A percentile compares a stretch with the other conserved stretches of the same genome.
Evolutionary conservation across 257 asterid genomes (phyloP).

Genomic region (Echites panduratus): DNA sequence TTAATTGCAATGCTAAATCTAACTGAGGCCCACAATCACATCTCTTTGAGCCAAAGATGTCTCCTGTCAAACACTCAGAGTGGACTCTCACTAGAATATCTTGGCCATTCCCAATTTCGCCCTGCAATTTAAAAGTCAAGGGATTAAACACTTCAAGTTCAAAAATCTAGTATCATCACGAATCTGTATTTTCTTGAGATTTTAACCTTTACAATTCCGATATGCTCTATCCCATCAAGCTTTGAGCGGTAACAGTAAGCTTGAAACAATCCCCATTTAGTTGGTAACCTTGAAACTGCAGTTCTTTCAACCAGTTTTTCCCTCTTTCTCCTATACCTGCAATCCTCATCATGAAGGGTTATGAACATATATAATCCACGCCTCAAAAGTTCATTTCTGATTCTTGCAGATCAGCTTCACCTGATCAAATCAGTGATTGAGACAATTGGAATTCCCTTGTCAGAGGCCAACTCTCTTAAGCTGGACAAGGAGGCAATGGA

Average conservation of each 20-base stretch:
- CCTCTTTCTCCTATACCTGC: constrained; percentile 74
- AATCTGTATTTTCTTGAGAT: too few relatives aligned
- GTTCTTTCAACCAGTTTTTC: constrained; percentile 64
- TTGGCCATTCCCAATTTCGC: constrained; percentile 72
- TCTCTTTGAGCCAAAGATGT: constrained; percentile 67
- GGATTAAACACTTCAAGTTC: not conserved
- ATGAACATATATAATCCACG: too few relatives aligned
- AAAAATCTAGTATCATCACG: not conserved
- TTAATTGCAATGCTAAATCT: constrained; percentile 71
- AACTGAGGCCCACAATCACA: constrained; percentile 85
- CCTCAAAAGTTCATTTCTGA: too few relatives aligned
- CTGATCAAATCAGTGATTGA: constrained; percentile 75
- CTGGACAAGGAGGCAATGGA: constrained; percentile 47
- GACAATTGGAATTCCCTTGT: constrained; percentile 52
- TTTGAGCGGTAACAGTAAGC: constrained; percentile 66
- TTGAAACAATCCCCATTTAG: constrained; percentile 75
- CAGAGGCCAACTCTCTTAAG: constrained; percentile 45
- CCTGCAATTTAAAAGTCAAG: constrained; percentile 25
- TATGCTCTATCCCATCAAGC: constrained; percentile 70
- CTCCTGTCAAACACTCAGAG: constrained; percentile 86
- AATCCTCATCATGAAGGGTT: too few relatives aligned
- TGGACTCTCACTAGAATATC: constrained; percentile 83
- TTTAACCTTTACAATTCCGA: constrained; percentile 61
- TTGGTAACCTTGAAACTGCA: constrained; percentile 58
- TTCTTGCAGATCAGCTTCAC: constrained; percentile 17